Conservation (phyloP, 1,284 basidiomycete species). For the Rhodofomes roseus region DNA sequence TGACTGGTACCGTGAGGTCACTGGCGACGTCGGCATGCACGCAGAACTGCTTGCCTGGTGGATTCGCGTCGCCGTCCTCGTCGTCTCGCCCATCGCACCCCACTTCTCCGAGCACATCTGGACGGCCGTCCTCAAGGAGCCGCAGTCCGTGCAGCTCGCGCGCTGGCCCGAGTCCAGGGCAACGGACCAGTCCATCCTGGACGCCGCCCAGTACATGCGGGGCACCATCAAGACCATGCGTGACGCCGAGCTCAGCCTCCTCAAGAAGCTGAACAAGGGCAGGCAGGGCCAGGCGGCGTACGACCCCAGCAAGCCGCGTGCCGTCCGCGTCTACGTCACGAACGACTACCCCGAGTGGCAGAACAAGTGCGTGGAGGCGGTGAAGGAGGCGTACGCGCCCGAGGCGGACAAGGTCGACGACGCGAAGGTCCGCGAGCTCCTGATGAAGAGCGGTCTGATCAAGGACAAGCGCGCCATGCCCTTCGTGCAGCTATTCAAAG, state of each 20-base stretch:
- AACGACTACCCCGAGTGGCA: constrained; percentile 95
- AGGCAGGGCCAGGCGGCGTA: constrained; percentile 56
- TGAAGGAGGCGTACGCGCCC: constrained; percentile 69
- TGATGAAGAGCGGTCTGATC: constrained; percentile 78
- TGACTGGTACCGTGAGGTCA: constrained; percentile 97
- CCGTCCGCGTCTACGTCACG: constrained; percentile 87
- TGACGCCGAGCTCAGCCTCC: constrained; percentile 77
- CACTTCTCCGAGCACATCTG: constrained; percentile 96
- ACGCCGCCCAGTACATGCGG: constrained; percentile 83
- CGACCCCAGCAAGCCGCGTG: constrained; percentile 84
- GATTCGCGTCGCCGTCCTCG: constrained; percentile 78
- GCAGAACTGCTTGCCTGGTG: constrained; percentile 74
- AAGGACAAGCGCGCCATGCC: constrained; percentile 98
- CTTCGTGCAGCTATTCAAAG: constrained; percentile 91
- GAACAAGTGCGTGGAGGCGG: constrained; percentile 72
- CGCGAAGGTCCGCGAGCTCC: constrained; percentile 66
- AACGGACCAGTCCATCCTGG: constrained; percentile 62
- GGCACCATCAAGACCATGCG: constrained; percentile 86
- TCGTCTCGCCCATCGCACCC: constrained; percentile 88
- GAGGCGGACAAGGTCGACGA: constrained; percentile 77
- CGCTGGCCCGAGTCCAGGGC: constrained; percentile 65
- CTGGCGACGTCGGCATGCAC: constrained; percentile 89
- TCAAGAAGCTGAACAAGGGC: constrained; percentile 73
- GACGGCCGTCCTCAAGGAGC: constrained; percentile 70
- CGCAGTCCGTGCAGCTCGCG: constrained; percentile 79